Percentiles rank a stretch among this genome's conserved stretches.
Conservation (phyloP, 73 alveolate genomes). For the Tetrahymena elliotti region DNA sequence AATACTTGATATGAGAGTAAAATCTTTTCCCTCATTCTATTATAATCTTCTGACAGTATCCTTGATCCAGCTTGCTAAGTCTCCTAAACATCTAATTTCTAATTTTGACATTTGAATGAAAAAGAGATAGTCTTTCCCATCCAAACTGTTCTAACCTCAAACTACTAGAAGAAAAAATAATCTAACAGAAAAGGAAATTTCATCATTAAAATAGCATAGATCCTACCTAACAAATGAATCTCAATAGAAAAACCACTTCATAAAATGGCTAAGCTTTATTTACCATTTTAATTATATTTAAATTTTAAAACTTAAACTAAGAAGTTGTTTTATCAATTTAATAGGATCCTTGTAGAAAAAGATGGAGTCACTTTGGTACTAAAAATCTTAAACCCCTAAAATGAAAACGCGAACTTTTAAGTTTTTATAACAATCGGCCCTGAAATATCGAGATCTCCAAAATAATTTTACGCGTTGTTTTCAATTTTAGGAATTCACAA, state of each 20-base stretch:
- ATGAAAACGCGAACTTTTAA: not conserved
- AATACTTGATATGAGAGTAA: not conserved
- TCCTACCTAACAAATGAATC: not conserved
- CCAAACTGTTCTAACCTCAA: too few species aligned
- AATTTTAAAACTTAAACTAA: not conserved
- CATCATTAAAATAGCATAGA: too few species aligned
- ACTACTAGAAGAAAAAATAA: too few species aligned
- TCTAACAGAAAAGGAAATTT: too few species aligned
- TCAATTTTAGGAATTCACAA: not conserved
- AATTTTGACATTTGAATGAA: not conserved
- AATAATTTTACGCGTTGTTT: not conserved
- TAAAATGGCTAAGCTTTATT: not conserved
- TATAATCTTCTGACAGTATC: not conserved
- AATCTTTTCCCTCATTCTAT: not conserved
- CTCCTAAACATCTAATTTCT: not conserved
- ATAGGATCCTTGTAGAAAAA: not conserved
- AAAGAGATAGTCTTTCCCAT: too few species aligned
- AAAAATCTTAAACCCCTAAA: not conserved
- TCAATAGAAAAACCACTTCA: not conserved
- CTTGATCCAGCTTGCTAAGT: not conserved
- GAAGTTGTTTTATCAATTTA: not conserved
- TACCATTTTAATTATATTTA: not conserved
- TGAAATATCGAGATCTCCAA: not conserved
- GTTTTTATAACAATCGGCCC: not conserved
- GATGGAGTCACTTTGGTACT: not conserved